These are phyloP conservation scores for Amanita pseudoporphyria DNA, from an alignment of 768 basidiomycete genomes.

Conservation along the genomic window DNA sequence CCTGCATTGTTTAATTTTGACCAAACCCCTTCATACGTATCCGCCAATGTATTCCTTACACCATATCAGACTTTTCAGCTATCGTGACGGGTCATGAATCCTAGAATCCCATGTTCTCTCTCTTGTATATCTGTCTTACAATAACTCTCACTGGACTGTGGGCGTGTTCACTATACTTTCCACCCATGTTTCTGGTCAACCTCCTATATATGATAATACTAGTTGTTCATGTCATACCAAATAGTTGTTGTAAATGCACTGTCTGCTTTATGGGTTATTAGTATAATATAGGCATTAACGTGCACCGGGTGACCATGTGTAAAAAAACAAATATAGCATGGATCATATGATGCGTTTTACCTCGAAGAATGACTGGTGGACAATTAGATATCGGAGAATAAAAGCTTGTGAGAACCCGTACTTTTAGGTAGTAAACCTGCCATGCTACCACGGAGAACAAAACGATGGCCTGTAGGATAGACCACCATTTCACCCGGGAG, in stretches of 20 bases:
- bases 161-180: no score
- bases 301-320: slow-evolving; percentile 2
- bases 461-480: slow-evolving; percentile 80
- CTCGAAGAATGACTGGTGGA: slow-evolving; percentile 73
- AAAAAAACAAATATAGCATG: slow-evolving; percentile 7
- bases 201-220: neutral
- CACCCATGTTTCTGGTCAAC: neutral
- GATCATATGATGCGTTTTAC: slow-evolving; percentile 77
- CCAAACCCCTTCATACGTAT: neutral
- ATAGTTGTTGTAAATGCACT: neutral
- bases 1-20: slow-evolving; percentile 6
- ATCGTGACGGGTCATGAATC: neutral
- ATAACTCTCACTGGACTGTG: neutral
- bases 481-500: slow-evolving; percentile 98
- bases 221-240: neutral
- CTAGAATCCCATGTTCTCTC: neutral
- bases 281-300: neutral
- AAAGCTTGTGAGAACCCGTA: slow-evolving; percentile 19
- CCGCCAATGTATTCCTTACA: neutral
- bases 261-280: neutral
- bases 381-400: slow-evolving; percentile 5
- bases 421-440: slow-evolving; percentile 98
- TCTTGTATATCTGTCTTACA: slow-evolving; percentile 1
- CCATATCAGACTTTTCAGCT: neutral
- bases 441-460: slow-evolving; percentile 87